Conservation (phyloP, 495 filamentous ascomycete species). For the Penicillium cosmopolitanum region DNA sequence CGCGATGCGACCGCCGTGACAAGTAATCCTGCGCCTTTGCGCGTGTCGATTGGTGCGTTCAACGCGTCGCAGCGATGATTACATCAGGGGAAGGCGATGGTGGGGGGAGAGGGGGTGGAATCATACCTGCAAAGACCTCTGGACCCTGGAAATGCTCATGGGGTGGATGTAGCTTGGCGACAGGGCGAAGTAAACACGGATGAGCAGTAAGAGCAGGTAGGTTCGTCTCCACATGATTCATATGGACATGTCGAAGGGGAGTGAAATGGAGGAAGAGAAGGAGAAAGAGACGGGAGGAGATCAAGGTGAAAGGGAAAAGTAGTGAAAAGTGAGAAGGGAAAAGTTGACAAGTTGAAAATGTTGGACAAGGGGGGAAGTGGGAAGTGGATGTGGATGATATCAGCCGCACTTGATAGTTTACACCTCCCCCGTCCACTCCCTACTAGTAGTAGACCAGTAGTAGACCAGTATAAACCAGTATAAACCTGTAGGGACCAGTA, state of each 20-base stretch:
- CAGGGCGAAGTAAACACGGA: constrained; percentile 92
- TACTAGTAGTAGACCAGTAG: not conserved
- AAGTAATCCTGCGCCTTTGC: not conserved
- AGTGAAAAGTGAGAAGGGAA: not conserved
- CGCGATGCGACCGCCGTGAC: not conserved
- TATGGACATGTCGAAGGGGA: constrained; percentile 27
- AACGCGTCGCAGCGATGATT: constrained; percentile 1
- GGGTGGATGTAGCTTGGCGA: constrained; percentile 96
- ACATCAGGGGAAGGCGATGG: not conserved
- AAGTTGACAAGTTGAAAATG: not conserved
- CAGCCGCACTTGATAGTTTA: not conserved
- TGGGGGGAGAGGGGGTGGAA: no score
- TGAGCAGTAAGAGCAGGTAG: constrained; percentile 80
- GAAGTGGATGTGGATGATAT: constrained; percentile 2
- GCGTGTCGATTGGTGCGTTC: constrained; percentile 11
- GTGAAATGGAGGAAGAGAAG: constrained; percentile 16
- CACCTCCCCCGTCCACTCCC: no score
- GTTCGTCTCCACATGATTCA: constrained; percentile 84
- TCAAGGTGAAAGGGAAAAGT: not conserved
- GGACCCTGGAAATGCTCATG: constrained; percentile 98
- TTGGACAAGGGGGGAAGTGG: constrained; percentile 7
- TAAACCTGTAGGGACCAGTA: no score
- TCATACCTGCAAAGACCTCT: constrained; percentile 92
- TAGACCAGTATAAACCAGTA: no score
- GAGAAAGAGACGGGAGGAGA: not conserved